Conservation (phyloP, 2,329 filamentous ascomycete genomes). For the Fusarium tjaetaba region DNA sequence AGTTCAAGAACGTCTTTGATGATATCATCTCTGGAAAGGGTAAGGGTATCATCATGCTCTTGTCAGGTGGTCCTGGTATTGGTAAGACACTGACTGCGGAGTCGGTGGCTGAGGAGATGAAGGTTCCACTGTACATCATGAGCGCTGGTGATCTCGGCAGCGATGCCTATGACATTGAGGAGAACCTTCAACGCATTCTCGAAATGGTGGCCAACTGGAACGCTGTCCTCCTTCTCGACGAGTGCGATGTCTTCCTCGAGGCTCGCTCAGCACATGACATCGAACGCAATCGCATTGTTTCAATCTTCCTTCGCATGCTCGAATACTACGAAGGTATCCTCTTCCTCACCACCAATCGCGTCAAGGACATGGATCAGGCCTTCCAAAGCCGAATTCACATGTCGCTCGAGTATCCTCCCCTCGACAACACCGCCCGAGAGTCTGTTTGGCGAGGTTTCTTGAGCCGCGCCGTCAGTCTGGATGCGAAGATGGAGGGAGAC, state of each 20-base stretch:
- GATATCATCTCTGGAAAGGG: conserved; percentile 64
- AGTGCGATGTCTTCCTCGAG: conserved; percentile 57
- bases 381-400: conserved; percentile 61
- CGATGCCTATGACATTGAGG: conserved; percentile 71
- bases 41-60: conserved; percentile 60
- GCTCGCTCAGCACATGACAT: conserved; percentile 49
- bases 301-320: conserved; percentile 55
- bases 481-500: conserved; percentile 32
- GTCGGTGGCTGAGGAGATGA: conserved; percentile 60
- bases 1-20: conserved; percentile 57
- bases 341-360: conserved; percentile 61
- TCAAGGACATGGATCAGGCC: conserved; percentile 57
- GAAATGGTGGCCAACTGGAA: conserved; percentile 72
- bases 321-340: conserved; percentile 61
- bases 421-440: conserved; percentile 50
- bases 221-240: conserved; percentile 50
- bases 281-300: conserved; percentile 48
- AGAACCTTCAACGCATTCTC: conserved; percentile 62
- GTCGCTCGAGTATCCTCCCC: conserved; percentile 57
- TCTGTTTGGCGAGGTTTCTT: conserved; percentile 55
- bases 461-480: conserved; percentile 41
- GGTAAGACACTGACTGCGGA: conserved; percentile 62
- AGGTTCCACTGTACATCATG: conserved; percentile 61
- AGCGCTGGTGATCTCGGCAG: conserved; percentile 77
- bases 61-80: conserved; percentile 59